Base-by-base conservation (phyloP, 2,329 filamentous ascomycete species). In the Epichloe baconii region DNA sequence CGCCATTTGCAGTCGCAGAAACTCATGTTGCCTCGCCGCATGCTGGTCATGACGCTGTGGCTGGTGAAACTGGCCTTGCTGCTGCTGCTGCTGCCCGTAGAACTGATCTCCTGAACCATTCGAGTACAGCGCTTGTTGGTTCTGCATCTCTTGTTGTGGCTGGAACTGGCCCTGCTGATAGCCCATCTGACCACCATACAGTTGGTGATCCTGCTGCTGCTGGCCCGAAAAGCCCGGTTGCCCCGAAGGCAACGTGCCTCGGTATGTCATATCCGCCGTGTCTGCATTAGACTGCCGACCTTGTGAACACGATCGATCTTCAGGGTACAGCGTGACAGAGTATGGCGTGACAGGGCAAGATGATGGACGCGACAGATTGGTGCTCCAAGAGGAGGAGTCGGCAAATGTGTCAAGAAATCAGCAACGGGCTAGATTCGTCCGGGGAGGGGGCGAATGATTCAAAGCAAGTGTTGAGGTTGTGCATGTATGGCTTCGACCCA, bases 231-330 rank as follows among this genome's bases (percentile, higher is more conserved):
- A 66, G 51, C 60, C 59, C 54, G 49, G 47, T 52, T 59, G 59
- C 55, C 60, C 61, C 52, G 61, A 52, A 53, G 61, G 61, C 60
- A 62, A 55, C 48, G 56, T 52, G 58, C 62, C 62, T 56, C 60
- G 59, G 60, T 64, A 68, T 58, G 62, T 68, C 65, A 71, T 68
- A 56, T 58, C 65, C 52, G 55, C 49, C 53, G 54, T 42, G 44
- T 55, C 56, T 49, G 56, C 56, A 55, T 57, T 52, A 55, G 54
- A 52, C 50, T 52, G 14, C 31, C 19, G 17, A 11, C 10, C 26
- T 15, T 14, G 36, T 10, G 34, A 34, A 21, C 21, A 42, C 44
- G 38, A 46, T 10, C 2, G 26, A 15, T 23, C 17, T 31, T 19
- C 19, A 19, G 23, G 34, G 23, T 34, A 10, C 4, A 11, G 31